A percentile compares a stretch with the other conserved stretches of the same genome.
phyloP scores from a whole-genome alignment of 352 stramenopile species.

The Phytopythium boreale region DNA sequence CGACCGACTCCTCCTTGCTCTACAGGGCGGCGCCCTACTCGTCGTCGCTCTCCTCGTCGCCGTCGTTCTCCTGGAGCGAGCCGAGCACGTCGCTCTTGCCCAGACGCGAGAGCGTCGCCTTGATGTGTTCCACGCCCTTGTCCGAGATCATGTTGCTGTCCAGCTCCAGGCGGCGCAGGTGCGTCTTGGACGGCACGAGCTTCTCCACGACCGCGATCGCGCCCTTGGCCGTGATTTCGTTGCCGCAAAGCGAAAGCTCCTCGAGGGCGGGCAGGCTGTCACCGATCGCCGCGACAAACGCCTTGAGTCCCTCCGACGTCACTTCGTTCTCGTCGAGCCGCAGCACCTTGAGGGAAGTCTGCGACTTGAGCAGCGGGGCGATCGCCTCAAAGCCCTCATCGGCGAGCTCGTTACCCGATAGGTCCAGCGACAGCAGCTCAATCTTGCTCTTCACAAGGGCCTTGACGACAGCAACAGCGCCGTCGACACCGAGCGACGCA shows the following conservation, averaged over 20 bases:
- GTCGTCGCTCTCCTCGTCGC: conserved; percentile 62
- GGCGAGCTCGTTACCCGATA: conserved; percentile 88
- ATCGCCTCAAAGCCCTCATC: conserved; percentile 69
- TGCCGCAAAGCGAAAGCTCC: conserved; percentile 60
- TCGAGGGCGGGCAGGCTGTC: conserved; percentile 34
- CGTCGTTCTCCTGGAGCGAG: conserved; percentile 82
- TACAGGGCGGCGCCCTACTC: conserved; percentile 7
- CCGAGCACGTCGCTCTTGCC: conserved; percentile 58
- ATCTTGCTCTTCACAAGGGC: conserved; percentile 61
- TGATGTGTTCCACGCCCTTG: conserved; percentile 47
- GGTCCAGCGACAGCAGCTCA: conserved; percentile 74
- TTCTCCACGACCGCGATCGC: conserved; percentile 53
- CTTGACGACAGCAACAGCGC: conserved; percentile 63
- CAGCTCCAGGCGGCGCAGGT: conserved; percentile 47
- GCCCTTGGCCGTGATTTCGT: conserved; percentile 76
- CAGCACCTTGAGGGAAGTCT: conserved; percentile 52
- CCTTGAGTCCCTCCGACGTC: conserved; percentile 50
- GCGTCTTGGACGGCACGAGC: conserved; percentile 38
- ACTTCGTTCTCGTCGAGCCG: conserved; percentile 83
- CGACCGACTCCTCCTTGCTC: not conserved
- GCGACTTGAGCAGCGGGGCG: conserved; percentile 50
- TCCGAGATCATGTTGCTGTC: conserved; percentile 78
- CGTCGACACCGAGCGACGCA: conserved; percentile 82
- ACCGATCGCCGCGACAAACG: conserved; percentile 25
- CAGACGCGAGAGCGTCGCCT: conserved; percentile 33